Base-by-base conservation (phyloP, 176 grass and related monocot species). In the Musa schizocarpa region DNA sequence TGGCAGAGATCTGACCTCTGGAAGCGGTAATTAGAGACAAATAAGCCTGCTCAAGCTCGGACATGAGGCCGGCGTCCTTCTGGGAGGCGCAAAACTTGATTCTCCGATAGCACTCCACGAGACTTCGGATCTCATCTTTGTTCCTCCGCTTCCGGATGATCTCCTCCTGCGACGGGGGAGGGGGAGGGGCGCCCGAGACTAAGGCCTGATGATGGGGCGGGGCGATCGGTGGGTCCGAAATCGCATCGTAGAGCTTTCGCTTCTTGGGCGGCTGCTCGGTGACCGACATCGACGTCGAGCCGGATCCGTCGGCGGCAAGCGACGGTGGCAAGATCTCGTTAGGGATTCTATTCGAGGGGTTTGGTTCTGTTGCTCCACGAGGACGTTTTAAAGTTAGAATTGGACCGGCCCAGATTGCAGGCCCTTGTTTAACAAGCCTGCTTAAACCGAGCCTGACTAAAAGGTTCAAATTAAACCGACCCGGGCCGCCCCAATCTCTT, bases 261-360 rank as follows among this genome's bases (percentile, higher is more conserved):
- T 97, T 97, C 90, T 97, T 97, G 54, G 90, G 90, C 64, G 87
- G 93, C 65, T 90, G 90, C 77, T 97, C 93, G 53, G 68, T 71
- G 79, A 82, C 55, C 59, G 87, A 48, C 75, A 77, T 77, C 61
- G 43, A 11, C 54, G 27, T 1, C 16, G 29, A 7, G 19, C 7
- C n/a, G 53, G 12, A 22, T 23, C 7, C 50, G 74, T 34, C 72
- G 74, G 34, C n/a, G 25, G 13, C 43, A 2, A 48, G 48, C 19
- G 34, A 6, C 2, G 13, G 17, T 1, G 43, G 9, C 34, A 43
- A 61, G 57, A 61, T 3, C 34, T 19, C 17, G 5, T 14, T 70
- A 70, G 68, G 68, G 43, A 50, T 70, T 70, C 68, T 50, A 25
- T n/a, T 62, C 63, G 11, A 65, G 22, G 21, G 23, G 63, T 27